A percentile compares a stretch with the other conserved stretches of the same genome.
Evolutionary conservation across 1,139 yeast species (phyloP).

Genomic region (Hyphopichia buzzinii): DNA sequence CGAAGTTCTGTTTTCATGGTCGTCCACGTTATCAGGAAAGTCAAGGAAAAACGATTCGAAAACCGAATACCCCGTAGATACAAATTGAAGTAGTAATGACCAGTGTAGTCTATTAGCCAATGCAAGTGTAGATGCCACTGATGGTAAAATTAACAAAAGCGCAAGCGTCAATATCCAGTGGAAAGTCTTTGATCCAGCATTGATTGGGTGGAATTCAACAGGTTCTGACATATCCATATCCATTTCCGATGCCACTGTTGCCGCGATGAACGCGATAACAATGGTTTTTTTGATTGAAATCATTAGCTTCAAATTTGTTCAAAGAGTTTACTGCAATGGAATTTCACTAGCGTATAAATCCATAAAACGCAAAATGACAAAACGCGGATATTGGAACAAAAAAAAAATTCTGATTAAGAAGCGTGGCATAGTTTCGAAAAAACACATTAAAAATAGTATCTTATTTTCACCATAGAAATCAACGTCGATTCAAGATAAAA

Average conservation of each 20-base stretch:
- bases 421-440: too few relatives aligned
- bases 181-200: conserved; percentile 53
- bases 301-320: too few relatives aligned
- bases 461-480: too few relatives aligned
- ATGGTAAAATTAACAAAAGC: conserved; percentile 51
- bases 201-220: conserved; percentile 42
- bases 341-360: too few relatives aligned
- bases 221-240: conserved; percentile 35
- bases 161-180: conserved; percentile 60
- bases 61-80: conserved; percentile 48
- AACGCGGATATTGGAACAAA: too few relatives aligned
- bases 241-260: conserved; percentile 13
- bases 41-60: conserved; percentile 55
- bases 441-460: too few relatives aligned
- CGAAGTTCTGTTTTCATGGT: conserved; percentile 65
- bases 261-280: background rate
- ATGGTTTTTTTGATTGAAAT: background rate
- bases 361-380: too few relatives aligned
- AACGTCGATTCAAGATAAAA: too few relatives aligned
- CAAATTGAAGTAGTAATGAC: conserved; percentile 46
- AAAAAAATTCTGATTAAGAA: too few relatives aligned
- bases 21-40: conserved; percentile 58
- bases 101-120: conserved; percentile 50
- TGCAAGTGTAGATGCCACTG: conserved; percentile 52
- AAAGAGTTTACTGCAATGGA: too few relatives aligned